Conservation (phyloP, 1,139 yeast species). For the Saccharomycopsis hybrid region DNA sequence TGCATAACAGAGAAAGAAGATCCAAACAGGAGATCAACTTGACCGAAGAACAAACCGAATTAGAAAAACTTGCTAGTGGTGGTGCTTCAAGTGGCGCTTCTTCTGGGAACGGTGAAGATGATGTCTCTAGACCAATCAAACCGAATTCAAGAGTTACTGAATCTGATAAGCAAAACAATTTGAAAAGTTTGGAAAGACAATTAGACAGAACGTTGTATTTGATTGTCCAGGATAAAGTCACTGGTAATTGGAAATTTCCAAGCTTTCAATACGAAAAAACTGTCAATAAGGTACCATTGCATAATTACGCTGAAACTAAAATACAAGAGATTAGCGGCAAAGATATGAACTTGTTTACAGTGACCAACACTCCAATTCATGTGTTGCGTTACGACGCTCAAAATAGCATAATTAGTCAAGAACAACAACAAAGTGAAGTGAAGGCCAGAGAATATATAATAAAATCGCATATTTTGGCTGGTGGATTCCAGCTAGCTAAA, state of each 20-base stretch:
- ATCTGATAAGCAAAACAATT: conserved; percentile 63
- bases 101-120: conserved; percentile 35
- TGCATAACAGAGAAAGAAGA: conserved; percentile 84
- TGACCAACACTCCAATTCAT: conserved; percentile 83
- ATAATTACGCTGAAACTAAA: conserved; percentile 70
- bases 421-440: conserved; percentile 26
- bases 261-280: conserved; percentile 36
- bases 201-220: conserved; percentile 77
- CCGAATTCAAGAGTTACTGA: conserved; percentile 69
- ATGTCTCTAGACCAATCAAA: conserved; percentile 58
- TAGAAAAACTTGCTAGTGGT: conserved; percentile 36
- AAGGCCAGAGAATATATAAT: conserved; percentile 55
- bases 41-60: conserved; percentile 53
- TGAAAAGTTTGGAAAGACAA: conserved; percentile 67
- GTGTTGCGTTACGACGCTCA: conserved; percentile 37
- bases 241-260: conserved; percentile 71
- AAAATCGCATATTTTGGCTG: conserved; percentile 89
- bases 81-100: conserved; percentile 33
- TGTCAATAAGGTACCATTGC: conserved; percentile 45
- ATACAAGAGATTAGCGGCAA: conserved; percentile 68
- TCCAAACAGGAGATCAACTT: conserved; percentile 57
- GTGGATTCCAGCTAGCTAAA: conserved; percentile 54
- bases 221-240: conserved; percentile 43
- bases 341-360: conserved; percentile 77
- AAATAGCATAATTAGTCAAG: conserved; percentile 23